These are phyloP conservation scores for Candida insectalens DNA, from an alignment of 805 yeast genomes.

Conservation along the genomic window DNA sequence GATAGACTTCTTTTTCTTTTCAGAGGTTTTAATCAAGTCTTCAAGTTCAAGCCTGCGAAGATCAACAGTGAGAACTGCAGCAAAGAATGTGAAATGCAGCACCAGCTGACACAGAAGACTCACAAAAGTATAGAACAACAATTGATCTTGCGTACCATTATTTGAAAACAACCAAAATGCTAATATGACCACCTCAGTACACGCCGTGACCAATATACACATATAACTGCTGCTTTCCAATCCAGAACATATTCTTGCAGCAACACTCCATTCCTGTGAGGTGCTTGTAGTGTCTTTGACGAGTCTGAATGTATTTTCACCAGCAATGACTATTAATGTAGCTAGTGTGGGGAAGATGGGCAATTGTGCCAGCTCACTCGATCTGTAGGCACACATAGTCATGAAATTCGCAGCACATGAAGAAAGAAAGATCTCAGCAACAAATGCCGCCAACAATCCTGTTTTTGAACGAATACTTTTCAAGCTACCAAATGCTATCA, in stretches of 20 bases:
- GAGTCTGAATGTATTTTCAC: conserved; percentile 40
- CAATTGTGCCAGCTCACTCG: conserved; percentile 23
- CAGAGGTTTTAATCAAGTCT: conserved; percentile 31
- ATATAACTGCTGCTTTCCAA: conserved; percentile 23
- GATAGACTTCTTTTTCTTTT: background rate
- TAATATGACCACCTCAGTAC: background rate
- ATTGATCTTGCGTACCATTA: conserved; percentile 24
- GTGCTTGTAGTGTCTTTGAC: conserved; percentile 29
- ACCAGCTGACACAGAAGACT: conserved; percentile 49
- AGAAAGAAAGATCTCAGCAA: conserved; percentile 30
- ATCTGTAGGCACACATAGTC: conserved; percentile 24
- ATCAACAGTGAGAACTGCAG: conserved; percentile 61
- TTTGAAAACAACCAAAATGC: too few species aligned
- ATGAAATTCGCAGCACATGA: conserved; percentile 33
- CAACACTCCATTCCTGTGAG: conserved; percentile 33
- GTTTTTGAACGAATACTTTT: conserved; percentile 34
- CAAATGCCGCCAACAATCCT: conserved; percentile 35
- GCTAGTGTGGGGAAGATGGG: too few species aligned
- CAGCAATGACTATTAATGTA: conserved; percentile 32
- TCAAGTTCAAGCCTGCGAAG: conserved; percentile 51
- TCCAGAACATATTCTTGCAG: conserved; percentile 28
- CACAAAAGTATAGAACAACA: conserved; percentile 35
- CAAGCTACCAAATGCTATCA: conserved; percentile 30
- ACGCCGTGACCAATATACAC: background rate
- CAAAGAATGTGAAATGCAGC: conserved; percentile 53